A percentile compares a stretch with the other conserved stretches of the same genome.
These are phyloP conservation scores for Ceriops tagal DNA, from an alignment of 345 rosid genomes.

Conservation along the genomic window DNA sequence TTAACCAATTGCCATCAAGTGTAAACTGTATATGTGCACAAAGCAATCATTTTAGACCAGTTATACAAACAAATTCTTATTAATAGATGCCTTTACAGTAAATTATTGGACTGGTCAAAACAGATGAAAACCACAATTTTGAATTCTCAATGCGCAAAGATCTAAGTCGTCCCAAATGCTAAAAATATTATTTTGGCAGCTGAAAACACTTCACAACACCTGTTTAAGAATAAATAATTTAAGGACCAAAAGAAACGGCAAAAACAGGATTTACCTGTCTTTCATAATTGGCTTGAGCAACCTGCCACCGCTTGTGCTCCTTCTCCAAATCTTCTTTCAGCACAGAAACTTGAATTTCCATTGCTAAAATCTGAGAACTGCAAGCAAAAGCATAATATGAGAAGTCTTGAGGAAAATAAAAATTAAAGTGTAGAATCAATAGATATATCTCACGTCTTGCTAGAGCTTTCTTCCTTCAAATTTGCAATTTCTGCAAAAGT, in stretches of 20 bases:
- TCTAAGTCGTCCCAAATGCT: too few relatives aligned
- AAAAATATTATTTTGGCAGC: not conserved
- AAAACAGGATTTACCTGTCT: constrained; percentile 61
- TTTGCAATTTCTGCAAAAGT: constrained; percentile 55
- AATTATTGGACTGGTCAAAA: too few relatives aligned
- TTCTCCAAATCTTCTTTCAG: constrained; percentile 65
- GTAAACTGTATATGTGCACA: not conserved
- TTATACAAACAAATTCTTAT: not conserved
- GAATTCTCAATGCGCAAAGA: too few relatives aligned
- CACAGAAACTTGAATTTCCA: constrained; percentile 63
- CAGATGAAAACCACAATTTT: too few relatives aligned
- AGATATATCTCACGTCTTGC: constrained; percentile 48
- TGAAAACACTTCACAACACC: too few relatives aligned
- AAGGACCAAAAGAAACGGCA: not conserved
- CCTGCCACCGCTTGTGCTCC: constrained; percentile 73
- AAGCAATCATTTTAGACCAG: not conserved
- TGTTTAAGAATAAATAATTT: not conserved
- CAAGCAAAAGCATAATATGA: constrained; percentile 23
- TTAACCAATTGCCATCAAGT: not conserved
- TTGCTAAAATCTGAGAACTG: constrained; percentile 62
- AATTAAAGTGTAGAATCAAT: constrained; percentile 3
- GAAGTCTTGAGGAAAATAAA: constrained; percentile 9
- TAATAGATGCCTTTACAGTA: too few relatives aligned
- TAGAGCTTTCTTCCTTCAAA: constrained; percentile 63
- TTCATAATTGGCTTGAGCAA: constrained; percentile 88